A percentile compares a stretch with the other conserved stretches of the same genome.
Conservation (phyloP, 345 rosid genomes). For the Lumnitzera littorea region DNA sequence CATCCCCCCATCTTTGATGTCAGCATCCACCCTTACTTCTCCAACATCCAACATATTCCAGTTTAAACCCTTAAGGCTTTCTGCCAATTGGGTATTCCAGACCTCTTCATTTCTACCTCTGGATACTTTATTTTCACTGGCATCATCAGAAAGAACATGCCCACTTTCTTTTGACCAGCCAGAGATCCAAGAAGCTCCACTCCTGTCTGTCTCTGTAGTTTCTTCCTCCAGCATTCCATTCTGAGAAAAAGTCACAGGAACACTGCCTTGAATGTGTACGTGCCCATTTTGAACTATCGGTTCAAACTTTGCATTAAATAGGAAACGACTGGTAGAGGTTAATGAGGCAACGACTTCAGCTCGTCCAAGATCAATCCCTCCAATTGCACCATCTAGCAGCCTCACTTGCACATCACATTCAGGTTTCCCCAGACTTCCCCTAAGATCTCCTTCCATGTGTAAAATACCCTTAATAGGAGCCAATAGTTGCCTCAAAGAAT, state of each 20-base stretch:
- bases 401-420: slow-evolving; percentile 97
- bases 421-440: slow-evolving; percentile 91
- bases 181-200: slow-evolving; percentile 48
- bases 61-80: slow-evolving; percentile 75
- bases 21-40: slow-evolving; percentile 93
- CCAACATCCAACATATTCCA: slow-evolving; percentile 93
- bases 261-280: slow-evolving; percentile 93
- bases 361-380: slow-evolving; percentile 92
- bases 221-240: slow-evolving; percentile 53
- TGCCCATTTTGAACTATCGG: slow-evolving; percentile 90
- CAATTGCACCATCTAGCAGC: slow-evolving; percentile 90
- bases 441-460: slow-evolving; percentile 98
- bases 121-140: slow-evolving; percentile 43
- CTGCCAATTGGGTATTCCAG: slow-evolving; percentile 84
- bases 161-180: slow-evolving; percentile 71
- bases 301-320: slow-evolving; percentile 91
- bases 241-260: slow-evolving; percentile 72
- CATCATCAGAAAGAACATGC: slow-evolving; percentile 41
- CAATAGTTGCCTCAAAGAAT: slow-evolving; percentile 71
- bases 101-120: slow-evolving; percentile 81
- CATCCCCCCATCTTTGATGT: slow-evolving; percentile 98
- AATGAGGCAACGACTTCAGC: slow-evolving; percentile 95
- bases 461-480: slow-evolving; percentile 88
- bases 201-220: slow-evolving; percentile 47
- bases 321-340: slow-evolving; percentile 81